Conservation (phyloP, 306 rosid genomes). For the apple (Malus domestica) region ASM211411v1 NC_041791.1:35304501-35305000, state of each 20-base stretch:
- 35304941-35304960: neutral
- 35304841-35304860: conserved; percentile 75
- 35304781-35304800: conserved; percentile 64
- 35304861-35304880: conserved; percentile 65
- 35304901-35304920: conserved; percentile 88
- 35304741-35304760: conserved; percentile 50
- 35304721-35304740: too few species aligned
- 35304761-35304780: conserved; percentile 54
- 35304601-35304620: conserved; percentile 94
- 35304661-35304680: neutral
- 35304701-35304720: neutral
- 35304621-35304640: conserved; percentile 63
- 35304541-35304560: neutral
- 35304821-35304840: conserved; percentile 55
- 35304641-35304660: conserved; percentile 60
- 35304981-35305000: conserved; percentile 1
- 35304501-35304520: neutral
- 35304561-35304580: conserved; percentile 18
- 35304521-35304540: neutral
- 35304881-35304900: conserved; percentile 77
- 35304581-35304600: conserved; percentile 67
- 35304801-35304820: conserved; percentile 66
- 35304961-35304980: neutral
- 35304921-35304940: conserved; percentile 23
- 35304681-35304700: neutral